Evolutionary conservation across 1,284 basidiomycete genomes (phyloP).

Genomic region (Tylopilus sp.): DNA sequence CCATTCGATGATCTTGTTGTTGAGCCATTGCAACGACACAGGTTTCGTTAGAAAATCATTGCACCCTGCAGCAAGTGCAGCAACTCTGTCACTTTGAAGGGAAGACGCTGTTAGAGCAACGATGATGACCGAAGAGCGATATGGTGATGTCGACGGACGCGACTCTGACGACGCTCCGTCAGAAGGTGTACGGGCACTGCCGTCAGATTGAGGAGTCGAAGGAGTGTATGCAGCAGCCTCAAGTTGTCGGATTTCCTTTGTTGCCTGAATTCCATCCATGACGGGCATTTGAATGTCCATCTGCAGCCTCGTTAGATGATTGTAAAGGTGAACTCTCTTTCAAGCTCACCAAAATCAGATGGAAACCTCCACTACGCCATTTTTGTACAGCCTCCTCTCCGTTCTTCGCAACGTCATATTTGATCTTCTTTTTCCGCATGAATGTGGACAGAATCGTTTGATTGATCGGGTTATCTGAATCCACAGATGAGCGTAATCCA

Average conservation of each 20-base stretch:
- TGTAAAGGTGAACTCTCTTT: not conserved
- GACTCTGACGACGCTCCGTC: conserved; percentile 45
- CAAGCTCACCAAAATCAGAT: conserved; percentile 83
- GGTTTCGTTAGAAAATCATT: conserved; percentile 99
- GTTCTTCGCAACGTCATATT: conserved; percentile 92
- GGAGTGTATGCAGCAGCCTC: conserved; percentile 81
- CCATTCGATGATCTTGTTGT: conserved; percentile 99
- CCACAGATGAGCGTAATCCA: conserved; percentile 13
- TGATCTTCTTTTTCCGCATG: conserved; percentile 95
- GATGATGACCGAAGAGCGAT: conserved; percentile 95
- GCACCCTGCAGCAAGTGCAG: conserved; percentile 94
- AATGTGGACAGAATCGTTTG: conserved; percentile 95
- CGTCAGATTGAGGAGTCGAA: conserved; percentile 59
- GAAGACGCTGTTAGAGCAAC: conserved; percentile 97
- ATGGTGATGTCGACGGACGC: conserved; percentile 56
- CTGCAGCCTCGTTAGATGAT: conserved; percentile 39
- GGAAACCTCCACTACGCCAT: conserved; percentile 92
- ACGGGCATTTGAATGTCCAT: conserved; percentile 99
- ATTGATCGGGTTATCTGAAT: conserved; percentile 95
- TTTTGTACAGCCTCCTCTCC: conserved; percentile 95
- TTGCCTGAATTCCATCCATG: conserved; percentile 97
- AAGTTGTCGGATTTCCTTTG: conserved; percentile 89
- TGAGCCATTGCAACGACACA: conserved; percentile 91
- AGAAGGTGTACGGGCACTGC: conserved; percentile 46
- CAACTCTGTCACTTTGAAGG: conserved; percentile 89